Evolutionary conservation across 2,329 filamentous ascomycete genomes (phyloP).

Genomic region (Cladosporium oxysporum): DNA sequence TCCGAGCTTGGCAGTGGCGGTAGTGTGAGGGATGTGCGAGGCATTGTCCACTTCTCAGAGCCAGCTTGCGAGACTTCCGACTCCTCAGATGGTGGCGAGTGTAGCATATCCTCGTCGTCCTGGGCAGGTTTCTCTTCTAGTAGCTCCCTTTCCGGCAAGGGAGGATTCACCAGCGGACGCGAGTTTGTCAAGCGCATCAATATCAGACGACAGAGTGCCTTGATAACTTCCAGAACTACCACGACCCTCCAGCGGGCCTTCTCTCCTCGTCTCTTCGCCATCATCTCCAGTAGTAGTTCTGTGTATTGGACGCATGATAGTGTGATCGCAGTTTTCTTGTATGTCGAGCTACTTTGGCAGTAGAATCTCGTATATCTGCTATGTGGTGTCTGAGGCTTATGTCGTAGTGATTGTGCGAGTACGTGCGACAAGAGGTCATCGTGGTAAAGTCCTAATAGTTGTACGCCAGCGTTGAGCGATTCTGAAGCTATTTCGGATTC

Average conservation of each 20-base stretch:
- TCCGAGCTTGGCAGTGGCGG: slow-evolving; percentile 78
- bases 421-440: slow-evolving; percentile 77
- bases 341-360: slow-evolving; percentile 64
- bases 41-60: slow-evolving; percentile 75
- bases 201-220: slow-evolving; percentile 79
- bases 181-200: slow-evolving; percentile 81
- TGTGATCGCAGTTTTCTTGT: slow-evolving; percentile 76
- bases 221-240: slow-evolving; percentile 79
- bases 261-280: slow-evolving; percentile 82
- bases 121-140: slow-evolving; percentile 50
- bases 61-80: slow-evolving; percentile 43
- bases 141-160: slow-evolving; percentile 81
- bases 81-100: slow-evolving; percentile 44
- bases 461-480: slow-evolving; percentile 76
- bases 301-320: slow-evolving; percentile 93
- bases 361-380: slow-evolving; percentile 66
- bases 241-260: slow-evolving; percentile 82
- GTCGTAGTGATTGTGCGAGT: slow-evolving; percentile 56
- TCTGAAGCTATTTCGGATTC: slow-evolving; percentile 96
- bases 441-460: slow-evolving; percentile 90
- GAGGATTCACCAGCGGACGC: slow-evolving; percentile 77
- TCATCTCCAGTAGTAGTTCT: slow-evolving; percentile 96
- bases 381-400: slow-evolving; percentile 53
- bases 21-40: slow-evolving; percentile 83
- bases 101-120: slow-evolving; percentile 43